phyloP scores from a whole-genome alignment of 1,139 yeast species.

The Yamadazyma epiphylla region DNA sequence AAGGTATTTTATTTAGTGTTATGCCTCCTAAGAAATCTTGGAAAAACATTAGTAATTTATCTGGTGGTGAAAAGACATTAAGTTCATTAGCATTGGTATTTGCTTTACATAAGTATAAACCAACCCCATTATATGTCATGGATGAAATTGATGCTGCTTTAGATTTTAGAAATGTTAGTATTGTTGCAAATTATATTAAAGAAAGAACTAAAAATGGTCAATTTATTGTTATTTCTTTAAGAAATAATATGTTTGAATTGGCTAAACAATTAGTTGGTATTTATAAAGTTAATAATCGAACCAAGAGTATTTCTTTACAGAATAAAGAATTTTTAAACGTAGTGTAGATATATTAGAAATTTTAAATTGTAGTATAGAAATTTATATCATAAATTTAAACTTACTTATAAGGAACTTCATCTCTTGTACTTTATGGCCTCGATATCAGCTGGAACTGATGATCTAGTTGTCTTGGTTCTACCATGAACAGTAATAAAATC shows the following conservation, averaged over 20 bases:
- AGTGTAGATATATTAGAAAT: no score
- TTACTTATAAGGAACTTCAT: slow-evolving; percentile 49
- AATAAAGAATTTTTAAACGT: slow-evolving; percentile 47
- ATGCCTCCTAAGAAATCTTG: slow-evolving; percentile 99
- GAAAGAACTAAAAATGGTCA: slow-evolving; percentile 96
- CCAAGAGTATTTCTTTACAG: slow-evolving; percentile 73
- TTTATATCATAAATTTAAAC: no score
- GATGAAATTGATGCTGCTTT: slow-evolving; percentile 99
- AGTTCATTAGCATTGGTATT: slow-evolving; percentile 94
- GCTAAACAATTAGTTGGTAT: slow-evolving; percentile 94
- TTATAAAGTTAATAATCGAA: slow-evolving; percentile 89
- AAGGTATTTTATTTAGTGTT: slow-evolving; percentile 93
- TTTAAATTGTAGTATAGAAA: neutral
- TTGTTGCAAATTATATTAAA: slow-evolving; percentile 94
- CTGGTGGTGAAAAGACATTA: slow-evolving; percentile 97
- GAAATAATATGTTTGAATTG: slow-evolving; percentile 97
- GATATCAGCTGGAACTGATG: slow-evolving; percentile 75
- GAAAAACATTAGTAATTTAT: slow-evolving; percentile 90
- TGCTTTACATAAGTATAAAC: slow-evolving; percentile 93
- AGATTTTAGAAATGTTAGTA: slow-evolving; percentile 94
- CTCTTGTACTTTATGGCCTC: slow-evolving; percentile 75
- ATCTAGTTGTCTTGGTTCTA: slow-evolving; percentile 77
- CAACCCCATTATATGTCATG: slow-evolving; percentile 97
- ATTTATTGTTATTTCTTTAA: slow-evolving; percentile 87
- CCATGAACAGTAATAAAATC: slow-evolving; percentile 96